These are phyloP conservation scores for Solanum boliviense DNA, from an alignment of 257 asterid species.

Conservation along the genomic window DNA sequence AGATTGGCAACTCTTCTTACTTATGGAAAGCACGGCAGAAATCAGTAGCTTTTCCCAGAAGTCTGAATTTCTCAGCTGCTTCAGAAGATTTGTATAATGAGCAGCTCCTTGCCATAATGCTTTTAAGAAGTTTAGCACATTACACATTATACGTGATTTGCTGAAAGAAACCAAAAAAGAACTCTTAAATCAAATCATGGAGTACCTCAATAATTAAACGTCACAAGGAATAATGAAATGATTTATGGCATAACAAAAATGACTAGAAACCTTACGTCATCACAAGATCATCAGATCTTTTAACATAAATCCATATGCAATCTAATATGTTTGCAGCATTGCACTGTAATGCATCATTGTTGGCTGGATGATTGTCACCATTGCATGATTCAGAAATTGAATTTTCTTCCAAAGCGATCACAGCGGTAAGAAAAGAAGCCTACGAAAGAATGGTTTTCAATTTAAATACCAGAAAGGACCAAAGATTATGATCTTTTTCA, in stretches of 20 bases:
- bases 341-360: conserved; percentile 21
- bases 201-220: neutral
- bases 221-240: neutral
- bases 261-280: conserved; percentile 32
- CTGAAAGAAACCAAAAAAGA: conserved; percentile 27
- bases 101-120: conserved; percentile 95
- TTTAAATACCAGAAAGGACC: neutral
- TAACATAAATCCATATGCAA: conserved; percentile 39
- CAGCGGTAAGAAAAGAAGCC: conserved; percentile 76
- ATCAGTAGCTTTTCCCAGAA: conserved; percentile 69
- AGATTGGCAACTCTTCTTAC: conserved; percentile 14
- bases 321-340: conserved; percentile 31
- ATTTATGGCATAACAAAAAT: neutral
- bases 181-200: conserved; percentile 2
- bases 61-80: conserved; percentile 43
- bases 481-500: neutral
- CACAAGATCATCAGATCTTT: conserved; percentile 47
- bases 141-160: conserved; percentile 40
- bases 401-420: conserved; percentile 33
- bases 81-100: conserved; percentile 60
- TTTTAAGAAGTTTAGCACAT: conserved; percentile 59
- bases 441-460: conserved; percentile 11
- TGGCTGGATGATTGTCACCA: conserved; percentile 24
- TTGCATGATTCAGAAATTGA: conserved; percentile 17
- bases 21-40: conserved; percentile 28